Evolutionary conservation across 257 asterid species (phyloP), one percentile per base, ranked within the genome.

Genomic region (Coffea eugenioides): DNA sequence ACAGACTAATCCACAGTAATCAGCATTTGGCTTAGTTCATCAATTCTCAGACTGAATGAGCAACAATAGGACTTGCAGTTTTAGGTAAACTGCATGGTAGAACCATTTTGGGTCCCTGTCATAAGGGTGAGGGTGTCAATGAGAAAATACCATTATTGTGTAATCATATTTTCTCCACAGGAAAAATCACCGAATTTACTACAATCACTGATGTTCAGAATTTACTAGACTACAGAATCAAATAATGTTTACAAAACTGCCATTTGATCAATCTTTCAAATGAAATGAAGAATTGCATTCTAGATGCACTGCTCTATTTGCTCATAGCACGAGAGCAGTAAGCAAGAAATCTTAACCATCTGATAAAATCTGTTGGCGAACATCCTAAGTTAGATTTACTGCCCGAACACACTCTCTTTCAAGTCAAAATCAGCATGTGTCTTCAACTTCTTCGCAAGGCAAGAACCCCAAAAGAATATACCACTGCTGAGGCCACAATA

Each of bases 401-500:
- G 46, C 76, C 21, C 8, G 31, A 62, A 46, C 25, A 18, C 20
- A 25, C 80, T 56, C 80, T 77, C 34, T 21, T 59, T 75, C 66
- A 75, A 81, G 49, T 59, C 61, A 46, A 65, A 25, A 59, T 49
- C 41, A 73, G 31, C 21, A 80, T 57, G 20, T 69, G 74, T 39
- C 84, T 79, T 86, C 84, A 67, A 65, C 1, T 81, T 75, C 81
- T 71, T 64, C 93, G 88, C 8, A 5, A 77, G 69, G 81, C 71
- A 77, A 89, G 76, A 43, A 85, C 96, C 64, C 52, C 56, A 69
- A 71, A 80, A 4, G 87, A 78, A 67, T 91, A 94, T 36, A 91
- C 62, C 73, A 83, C 73, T 23, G 93, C 81, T 43, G 82, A 68
- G 57, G 93, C 93, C 86, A 91, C 84, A 45, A 87, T 6, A 12